phyloP scores from a whole-genome alignment of 148 eudicot genomes.

The Nepenthes mirabilis region DNA sequence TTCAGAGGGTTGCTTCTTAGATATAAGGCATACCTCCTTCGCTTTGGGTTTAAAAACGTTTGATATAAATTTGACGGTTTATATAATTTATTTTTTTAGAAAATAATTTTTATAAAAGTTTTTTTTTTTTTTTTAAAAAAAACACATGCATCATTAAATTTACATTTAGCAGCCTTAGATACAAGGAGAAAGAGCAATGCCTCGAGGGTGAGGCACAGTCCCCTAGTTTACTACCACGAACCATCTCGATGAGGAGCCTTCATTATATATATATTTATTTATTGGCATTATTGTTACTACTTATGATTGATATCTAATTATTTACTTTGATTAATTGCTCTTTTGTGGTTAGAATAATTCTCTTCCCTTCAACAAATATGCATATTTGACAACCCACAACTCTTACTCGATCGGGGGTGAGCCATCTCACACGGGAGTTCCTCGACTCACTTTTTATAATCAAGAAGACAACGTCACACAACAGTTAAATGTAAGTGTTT shows the following conservation, averaged over 20 bases:
- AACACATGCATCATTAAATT: too few relatives aligned
- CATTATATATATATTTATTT: background rate
- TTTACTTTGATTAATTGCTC: background rate
- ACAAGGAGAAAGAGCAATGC: background rate
- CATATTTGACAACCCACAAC: slow-evolving; percentile 75
- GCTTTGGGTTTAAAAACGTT: too few relatives aligned
- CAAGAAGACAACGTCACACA: slow-evolving; percentile 66
- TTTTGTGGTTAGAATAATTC: slow-evolving; percentile 42
- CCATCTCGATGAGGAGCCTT: too few relatives aligned
- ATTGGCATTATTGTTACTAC: background rate
- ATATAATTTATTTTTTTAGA: too few relatives aligned
- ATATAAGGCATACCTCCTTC: too few relatives aligned
- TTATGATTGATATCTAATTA: background rate
- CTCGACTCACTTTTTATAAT: slow-evolving; percentile 37
- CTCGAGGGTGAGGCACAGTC: background rate
- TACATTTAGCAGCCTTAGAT: too few relatives aligned
- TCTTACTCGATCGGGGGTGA: slow-evolving; percentile 56
- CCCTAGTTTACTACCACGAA: too few relatives aligned
- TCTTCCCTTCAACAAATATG: slow-evolving; percentile 80
- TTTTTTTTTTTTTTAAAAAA: too few relatives aligned
- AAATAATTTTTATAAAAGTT: too few relatives aligned
- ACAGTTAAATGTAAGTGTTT: slow-evolving; percentile 49
- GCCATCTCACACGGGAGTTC: slow-evolving; percentile 40
- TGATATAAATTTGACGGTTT: too few relatives aligned
- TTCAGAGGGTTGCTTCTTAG: too few relatives aligned